Conservation (phyloP, 208 protist genomes). For the Herpetomonas tarakana region DNA sequence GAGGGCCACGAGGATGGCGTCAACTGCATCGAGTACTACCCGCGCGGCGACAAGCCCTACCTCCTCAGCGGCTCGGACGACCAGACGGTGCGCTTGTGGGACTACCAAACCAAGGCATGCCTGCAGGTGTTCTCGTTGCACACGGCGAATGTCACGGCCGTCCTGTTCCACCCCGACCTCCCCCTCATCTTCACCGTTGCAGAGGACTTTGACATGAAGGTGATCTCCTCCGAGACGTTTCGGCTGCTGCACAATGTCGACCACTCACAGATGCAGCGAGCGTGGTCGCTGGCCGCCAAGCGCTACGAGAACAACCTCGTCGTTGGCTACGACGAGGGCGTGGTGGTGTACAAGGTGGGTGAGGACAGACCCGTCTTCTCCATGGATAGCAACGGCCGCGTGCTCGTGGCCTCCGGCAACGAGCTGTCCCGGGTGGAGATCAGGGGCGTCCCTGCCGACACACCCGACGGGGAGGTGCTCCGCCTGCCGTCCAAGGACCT, state of each 20-base stretch:
- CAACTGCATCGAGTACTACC: slow-evolving; percentile 99
- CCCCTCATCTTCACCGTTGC: slow-evolving; percentile 96
- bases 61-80: slow-evolving; percentile 97
- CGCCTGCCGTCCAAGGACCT: slow-evolving; percentile 92
- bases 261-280: slow-evolving; percentile 93
- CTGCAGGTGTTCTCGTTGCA: slow-evolving; percentile 97
- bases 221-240: slow-evolving; percentile 96
- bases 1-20: slow-evolving; percentile 98
- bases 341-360: slow-evolving; percentile 87
- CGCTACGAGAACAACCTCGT: slow-evolving; percentile 82
- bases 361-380: slow-evolving; percentile 94
- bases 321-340: slow-evolving; percentile 93
- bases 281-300: slow-evolving; percentile 90
- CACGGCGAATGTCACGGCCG: slow-evolving; percentile 94
- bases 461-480: slow-evolving; percentile 67
- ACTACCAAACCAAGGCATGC: slow-evolving; percentile 98
- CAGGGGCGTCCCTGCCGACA: slow-evolving; percentile 63
- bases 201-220: slow-evolving; percentile 93
- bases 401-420: slow-evolving; percentile 94
- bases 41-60: slow-evolving; percentile 98
- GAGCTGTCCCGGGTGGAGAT: slow-evolving; percentile 92
- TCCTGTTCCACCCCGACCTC: slow-evolving; percentile 97
- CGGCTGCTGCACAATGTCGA: slow-evolving; percentile 93
- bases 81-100: slow-evolving; percentile 96
- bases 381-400: slow-evolving; percentile 97